These are phyloP conservation scores for Aspergillus floridensis DNA, from an alignment of 2,329 filamentous ascomycete genomes.

Conservation along the genomic window DNA sequence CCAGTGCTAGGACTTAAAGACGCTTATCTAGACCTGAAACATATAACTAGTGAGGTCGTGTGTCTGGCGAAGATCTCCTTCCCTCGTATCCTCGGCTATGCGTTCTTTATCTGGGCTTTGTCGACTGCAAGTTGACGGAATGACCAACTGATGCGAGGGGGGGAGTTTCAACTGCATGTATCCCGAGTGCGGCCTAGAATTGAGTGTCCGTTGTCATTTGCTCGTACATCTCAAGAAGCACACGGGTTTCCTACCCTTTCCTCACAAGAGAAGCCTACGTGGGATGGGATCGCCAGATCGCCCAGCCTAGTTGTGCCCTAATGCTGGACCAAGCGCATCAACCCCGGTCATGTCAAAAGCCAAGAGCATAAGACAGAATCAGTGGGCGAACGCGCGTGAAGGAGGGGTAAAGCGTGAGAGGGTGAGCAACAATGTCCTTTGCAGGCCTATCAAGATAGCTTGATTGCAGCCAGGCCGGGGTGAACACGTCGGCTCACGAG, in stretches of 20 bases:
- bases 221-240: neutral
- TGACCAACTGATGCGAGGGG: neutral
- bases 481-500: conserved; percentile 8
- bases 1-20: neutral
- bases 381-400: conserved; percentile 8
- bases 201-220: neutral
- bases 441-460: conserved; percentile 5
- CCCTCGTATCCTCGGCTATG: neutral
- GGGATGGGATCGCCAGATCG: conserved; percentile 21
- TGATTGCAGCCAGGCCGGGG: neutral
- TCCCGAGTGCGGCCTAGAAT: neutral
- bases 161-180: neutral
- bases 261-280: neutral
- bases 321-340: conserved; percentile 5
- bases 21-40: conserved; percentile 6
- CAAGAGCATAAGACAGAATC: conserved; percentile 5
- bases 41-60: neutral
- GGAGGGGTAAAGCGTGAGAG: conserved; percentile 10
- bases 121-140: neutral
- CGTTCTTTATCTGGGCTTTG: neutral
- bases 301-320: conserved; percentile 8
- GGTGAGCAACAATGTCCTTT: neutral
- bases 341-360: conserved; percentile 1
- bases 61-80: neutral
- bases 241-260: conserved; percentile 5